Evolutionary conservation across 2,329 filamentous ascomycete species (phyloP).

Genomic region (Coniochaeta ligniaria): DNA sequence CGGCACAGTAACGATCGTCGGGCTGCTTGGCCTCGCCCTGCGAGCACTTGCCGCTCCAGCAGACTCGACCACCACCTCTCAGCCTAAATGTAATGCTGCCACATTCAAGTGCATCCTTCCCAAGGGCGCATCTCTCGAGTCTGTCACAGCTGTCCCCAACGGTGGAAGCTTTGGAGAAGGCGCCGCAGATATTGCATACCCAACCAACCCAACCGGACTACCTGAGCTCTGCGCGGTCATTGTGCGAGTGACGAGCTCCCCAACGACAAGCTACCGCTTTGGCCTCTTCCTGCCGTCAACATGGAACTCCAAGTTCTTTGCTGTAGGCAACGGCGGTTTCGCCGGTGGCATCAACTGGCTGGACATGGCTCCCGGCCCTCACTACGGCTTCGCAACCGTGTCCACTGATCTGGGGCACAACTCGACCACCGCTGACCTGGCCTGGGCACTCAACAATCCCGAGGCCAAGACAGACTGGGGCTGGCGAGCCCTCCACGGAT

Average conservation of each 20-base stretch:
- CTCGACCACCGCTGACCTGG: constrained; percentile 18
- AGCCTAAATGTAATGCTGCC: constrained; percentile 8
- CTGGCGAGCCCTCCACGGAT: constrained; percentile 37
- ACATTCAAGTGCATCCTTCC: constrained; percentile 6
- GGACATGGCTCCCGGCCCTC: constrained; percentile 20
- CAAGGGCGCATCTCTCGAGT: constrained; percentile 9
- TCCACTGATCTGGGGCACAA: constrained; percentile 37
- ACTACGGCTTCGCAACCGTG: constrained; percentile 33
- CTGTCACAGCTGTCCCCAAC: constrained; percentile 7
- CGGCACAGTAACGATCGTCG: neutral
- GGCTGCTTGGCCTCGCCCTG: neutral
- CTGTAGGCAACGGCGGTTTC: constrained; percentile 31
- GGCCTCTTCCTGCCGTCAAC: constrained; percentile 28
- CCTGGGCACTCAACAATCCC: constrained; percentile 30
- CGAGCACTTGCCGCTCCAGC: neutral
- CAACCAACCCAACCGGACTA: constrained; percentile 26
- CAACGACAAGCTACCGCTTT: constrained; percentile 25
- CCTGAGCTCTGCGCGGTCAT: constrained; percentile 31
- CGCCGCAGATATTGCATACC: constrained; percentile 22
- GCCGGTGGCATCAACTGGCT: constrained; percentile 23
- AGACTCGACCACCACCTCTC: neutral
- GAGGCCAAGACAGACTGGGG: constrained; percentile 32
- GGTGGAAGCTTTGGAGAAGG: constrained; percentile 29
- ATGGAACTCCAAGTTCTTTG: constrained; percentile 28
- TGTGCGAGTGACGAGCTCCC: constrained; percentile 22